Base-by-base conservation (phyloP, 495 filamentous ascomycete genomes). In the Hypoxylon lienhwacheense region DNA sequence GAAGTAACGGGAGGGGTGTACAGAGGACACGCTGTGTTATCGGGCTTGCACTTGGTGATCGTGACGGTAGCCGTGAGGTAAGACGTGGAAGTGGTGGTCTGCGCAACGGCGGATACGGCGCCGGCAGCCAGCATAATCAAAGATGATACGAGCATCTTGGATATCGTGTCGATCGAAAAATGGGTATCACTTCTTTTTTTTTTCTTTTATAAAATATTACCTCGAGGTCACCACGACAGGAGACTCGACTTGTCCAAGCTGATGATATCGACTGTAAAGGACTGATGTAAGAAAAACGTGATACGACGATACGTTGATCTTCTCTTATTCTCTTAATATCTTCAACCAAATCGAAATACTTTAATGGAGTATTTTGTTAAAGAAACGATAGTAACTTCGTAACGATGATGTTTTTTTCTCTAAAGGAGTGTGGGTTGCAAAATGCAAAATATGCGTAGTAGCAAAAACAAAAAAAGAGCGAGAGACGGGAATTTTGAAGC, bases 21-120 rank as follows among this genome's bases (percentile, higher is more conserved):
- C 40, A 66, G 55, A 22, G 77, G 70, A 73, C 79, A 73, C 47
- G 67, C 61, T 42, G 77, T 68, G 63, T 66, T 65, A 25, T 66
- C 69, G 6, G 73, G 70, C 61, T 70, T 74, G 70, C 74, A 75
- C 66, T 70, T 53, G 47, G 73, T 76, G 59, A 77, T 71, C 58
- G 76, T 77, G 63, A 76, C 59, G 21, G 73, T 76, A 43, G 68
- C 55, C 25, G 74, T 76, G 58, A 73, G 53, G 49, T 71, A 73
- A 45, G 66, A 64, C 19, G 73, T 76, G 51, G 72, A 69, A 33
- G 75, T 75, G 26, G 66, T 66, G 37, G 66, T 73, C 10, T 67
- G 57, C 47, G 64, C 61, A 39, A 60, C 53, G 8, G 54, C 64
- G 44, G 64, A 61, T 42, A 50, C 28, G 55, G 50, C 64, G 51